Evolutionary conservation across 306 rosid species (phyloP).

Genomic region (Neltuma alba): DNA sequence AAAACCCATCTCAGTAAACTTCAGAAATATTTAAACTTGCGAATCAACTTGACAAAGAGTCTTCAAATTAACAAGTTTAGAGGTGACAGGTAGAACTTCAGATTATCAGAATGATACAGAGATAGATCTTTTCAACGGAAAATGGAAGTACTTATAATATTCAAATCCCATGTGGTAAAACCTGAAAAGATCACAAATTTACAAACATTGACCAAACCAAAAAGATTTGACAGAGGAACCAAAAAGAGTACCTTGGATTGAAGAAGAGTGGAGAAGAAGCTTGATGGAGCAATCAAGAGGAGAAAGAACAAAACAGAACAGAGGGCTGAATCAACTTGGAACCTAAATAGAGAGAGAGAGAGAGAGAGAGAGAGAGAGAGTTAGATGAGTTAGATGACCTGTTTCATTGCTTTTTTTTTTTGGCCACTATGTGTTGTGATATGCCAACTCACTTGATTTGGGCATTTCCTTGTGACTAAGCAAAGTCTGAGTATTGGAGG

Average conservation of each 20-base stretch:
- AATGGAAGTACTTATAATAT: background rate
- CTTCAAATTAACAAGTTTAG: background rate
- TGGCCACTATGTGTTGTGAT: slow-evolving; percentile 27
- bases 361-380: no score
- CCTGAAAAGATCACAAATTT: background rate
- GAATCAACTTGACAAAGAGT: background rate
- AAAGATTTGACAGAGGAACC: slow-evolving; percentile 4
- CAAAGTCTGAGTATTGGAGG: slow-evolving; percentile 42
- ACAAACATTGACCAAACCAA: background rate
- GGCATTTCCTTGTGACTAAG: slow-evolving; percentile 50
- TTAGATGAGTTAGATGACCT: slow-evolving; percentile 35
- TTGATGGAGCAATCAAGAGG: slow-evolving; percentile 17
- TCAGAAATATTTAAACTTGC: background rate
- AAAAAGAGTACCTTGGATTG: slow-evolving; percentile 36
- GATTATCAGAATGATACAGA: background rate
- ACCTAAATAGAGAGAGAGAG: slow-evolving; percentile 33
- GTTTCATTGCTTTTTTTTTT: slow-evolving; percentile 9
- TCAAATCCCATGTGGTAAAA: slow-evolving; percentile 12
- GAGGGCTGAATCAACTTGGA: slow-evolving; percentile 32
- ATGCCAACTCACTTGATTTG: slow-evolving; percentile 49
- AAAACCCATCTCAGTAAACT: slow-evolving; percentile 5
- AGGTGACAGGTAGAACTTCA: background rate
- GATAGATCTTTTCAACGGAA: slow-evolving; percentile 11
- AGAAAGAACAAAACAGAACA: slow-evolving; percentile 20
- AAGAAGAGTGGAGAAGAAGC: slow-evolving; percentile 26